Percentiles rank a stretch among this genome's conserved stretches.
These are phyloP conservation scores for Arthroderma sp. DNA, from an alignment of 2,329 filamentous ascomycete genomes.

Conservation along the genomic window DNA sequence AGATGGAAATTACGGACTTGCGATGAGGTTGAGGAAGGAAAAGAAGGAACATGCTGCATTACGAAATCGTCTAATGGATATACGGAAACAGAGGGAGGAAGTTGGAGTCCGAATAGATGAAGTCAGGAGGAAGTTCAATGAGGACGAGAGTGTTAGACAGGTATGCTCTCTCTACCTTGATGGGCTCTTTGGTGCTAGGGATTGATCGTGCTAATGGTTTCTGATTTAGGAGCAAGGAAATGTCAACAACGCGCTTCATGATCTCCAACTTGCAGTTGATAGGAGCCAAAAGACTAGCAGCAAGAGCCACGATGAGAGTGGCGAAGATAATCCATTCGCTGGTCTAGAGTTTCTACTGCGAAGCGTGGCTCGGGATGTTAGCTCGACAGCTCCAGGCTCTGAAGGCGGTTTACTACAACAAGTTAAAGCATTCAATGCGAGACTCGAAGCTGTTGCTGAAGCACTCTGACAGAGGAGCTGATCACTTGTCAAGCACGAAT, in stretches of 20 bases:
- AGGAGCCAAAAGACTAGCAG: conserved; percentile 19
- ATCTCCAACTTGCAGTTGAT: conserved; percentile 29
- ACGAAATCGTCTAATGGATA: conserved; percentile 33
- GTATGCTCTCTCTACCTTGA: conserved; percentile 15
- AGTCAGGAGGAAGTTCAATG: conserved; percentile 29
- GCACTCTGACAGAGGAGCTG: not conserved
- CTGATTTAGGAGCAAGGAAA: conserved; percentile 21
- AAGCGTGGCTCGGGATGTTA: conserved; percentile 28
- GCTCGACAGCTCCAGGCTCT: conserved; percentile 23
- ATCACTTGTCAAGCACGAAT: not conserved
- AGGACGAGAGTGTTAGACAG: conserved; percentile 24
- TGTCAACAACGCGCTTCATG: conserved; percentile 30
- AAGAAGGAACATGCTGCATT: conserved; percentile 33
- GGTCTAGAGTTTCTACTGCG: conserved; percentile 32
- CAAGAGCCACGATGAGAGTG: conserved; percentile 11
- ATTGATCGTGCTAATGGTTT: not conserved
- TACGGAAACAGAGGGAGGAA: conserved; percentile 37
- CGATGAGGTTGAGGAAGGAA: conserved; percentile 31
- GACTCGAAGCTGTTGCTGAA: conserved; percentile 21
- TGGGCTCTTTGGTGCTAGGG: not conserved
- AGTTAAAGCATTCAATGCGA: conserved; percentile 30
- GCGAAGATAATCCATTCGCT: conserved; percentile 14
- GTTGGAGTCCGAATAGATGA: conserved; percentile 39
- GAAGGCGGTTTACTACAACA: conserved; percentile 30
- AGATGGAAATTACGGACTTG: conserved; percentile 36